A percentile compares a stretch with the other conserved stretches of the same genome.
phyloP scores from a whole-genome alignment of 2,329 filamentous ascomycete genomes.

The Huntiella abstrusa region DNA sequence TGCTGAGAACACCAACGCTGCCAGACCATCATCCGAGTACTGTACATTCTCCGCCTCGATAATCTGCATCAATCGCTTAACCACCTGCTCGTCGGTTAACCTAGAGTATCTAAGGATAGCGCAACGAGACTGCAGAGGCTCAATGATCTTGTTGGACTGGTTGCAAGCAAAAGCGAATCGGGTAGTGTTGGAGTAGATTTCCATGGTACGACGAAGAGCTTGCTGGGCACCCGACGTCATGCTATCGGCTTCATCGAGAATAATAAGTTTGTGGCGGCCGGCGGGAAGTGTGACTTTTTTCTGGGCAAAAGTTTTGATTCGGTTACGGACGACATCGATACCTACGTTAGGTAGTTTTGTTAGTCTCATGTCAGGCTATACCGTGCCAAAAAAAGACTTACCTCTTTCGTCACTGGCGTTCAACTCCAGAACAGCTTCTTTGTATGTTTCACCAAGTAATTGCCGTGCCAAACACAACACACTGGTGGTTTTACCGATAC shows the following conservation, averaged over 20 bases:
- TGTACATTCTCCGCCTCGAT: slow-evolving; percentile 81
- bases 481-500: slow-evolving; percentile 95
- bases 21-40: slow-evolving; percentile 81
- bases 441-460: slow-evolving; percentile 80
- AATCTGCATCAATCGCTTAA: slow-evolving; percentile 79
- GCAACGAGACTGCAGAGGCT: slow-evolving; percentile 91
- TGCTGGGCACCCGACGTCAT: slow-evolving; percentile 97
- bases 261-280: slow-evolving; percentile 88
- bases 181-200: slow-evolving; percentile 93
- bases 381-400: slow-evolving; percentile 23
- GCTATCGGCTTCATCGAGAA: slow-evolving; percentile 92
- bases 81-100: slow-evolving; percentile 79
- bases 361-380: slow-evolving; percentile 2
- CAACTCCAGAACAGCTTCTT: slow-evolving; percentile 88
- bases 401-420: slow-evolving; percentile 93
- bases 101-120: slow-evolving; percentile 88
- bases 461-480: slow-evolving; percentile 85
- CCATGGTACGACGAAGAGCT: slow-evolving; percentile 88
- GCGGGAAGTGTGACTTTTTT: slow-evolving; percentile 92
- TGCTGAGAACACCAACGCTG: slow-evolving; percentile 89
- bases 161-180: slow-evolving; percentile 97
- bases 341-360: slow-evolving; percentile 26
- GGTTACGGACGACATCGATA: slow-evolving; percentile 90
- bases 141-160: slow-evolving; percentile 97
- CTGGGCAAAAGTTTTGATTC: slow-evolving; percentile 96